Percentiles rank a stretch among this genome's conserved stretches.
phyloP scores from a whole-genome alignment of 2,329 filamentous ascomycete species.

The Delphinella strobiligena region DNA sequence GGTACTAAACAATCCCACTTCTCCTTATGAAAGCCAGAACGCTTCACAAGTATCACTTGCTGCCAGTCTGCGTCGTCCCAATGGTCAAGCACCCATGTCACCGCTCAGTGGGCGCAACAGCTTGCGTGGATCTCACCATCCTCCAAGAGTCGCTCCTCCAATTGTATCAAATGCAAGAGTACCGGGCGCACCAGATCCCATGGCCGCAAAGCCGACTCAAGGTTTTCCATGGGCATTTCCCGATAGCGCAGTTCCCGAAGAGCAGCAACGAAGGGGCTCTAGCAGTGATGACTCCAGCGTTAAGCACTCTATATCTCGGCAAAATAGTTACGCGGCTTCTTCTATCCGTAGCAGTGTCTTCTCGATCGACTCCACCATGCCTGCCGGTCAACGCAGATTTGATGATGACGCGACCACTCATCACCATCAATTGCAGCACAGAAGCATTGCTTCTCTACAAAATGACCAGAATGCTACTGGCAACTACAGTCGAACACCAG shows the following conservation, averaged over 20 bases:
- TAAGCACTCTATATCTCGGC: constrained; percentile 46
- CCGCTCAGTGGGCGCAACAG: constrained; percentile 25
- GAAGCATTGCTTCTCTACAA: constrained; percentile 53
- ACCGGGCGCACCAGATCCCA: constrained; percentile 50
- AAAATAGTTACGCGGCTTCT: constrained; percentile 64
- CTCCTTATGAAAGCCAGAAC: constrained; percentile 66
- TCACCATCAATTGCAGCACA: constrained; percentile 66
- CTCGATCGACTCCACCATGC: constrained; percentile 60
- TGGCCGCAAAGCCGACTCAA: constrained; percentile 66
- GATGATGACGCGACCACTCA: constrained; percentile 51
- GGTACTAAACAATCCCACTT: constrained; percentile 44
- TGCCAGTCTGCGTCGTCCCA: constrained; percentile 49
- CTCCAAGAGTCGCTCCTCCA: constrained; percentile 56
- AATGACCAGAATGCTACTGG: constrained; percentile 47
- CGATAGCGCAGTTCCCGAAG: constrained; percentile 42
- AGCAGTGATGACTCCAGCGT: constrained; percentile 37
- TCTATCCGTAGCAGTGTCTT: constrained; percentile 71
- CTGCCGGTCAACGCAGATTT: constrained; percentile 58
- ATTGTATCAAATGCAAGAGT: constrained; percentile 58
- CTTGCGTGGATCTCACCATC: constrained; percentile 25
- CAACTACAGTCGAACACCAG: constrained; percentile 72
- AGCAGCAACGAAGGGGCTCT: constrained; percentile 28
- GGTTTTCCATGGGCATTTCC: constrained; percentile 78
- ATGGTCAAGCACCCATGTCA: constrained; percentile 33
- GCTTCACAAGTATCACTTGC: constrained; percentile 65